Conservation (phyloP, 2,329 filamentous ascomycete species). For the Sporothrix curviconia region DNA sequence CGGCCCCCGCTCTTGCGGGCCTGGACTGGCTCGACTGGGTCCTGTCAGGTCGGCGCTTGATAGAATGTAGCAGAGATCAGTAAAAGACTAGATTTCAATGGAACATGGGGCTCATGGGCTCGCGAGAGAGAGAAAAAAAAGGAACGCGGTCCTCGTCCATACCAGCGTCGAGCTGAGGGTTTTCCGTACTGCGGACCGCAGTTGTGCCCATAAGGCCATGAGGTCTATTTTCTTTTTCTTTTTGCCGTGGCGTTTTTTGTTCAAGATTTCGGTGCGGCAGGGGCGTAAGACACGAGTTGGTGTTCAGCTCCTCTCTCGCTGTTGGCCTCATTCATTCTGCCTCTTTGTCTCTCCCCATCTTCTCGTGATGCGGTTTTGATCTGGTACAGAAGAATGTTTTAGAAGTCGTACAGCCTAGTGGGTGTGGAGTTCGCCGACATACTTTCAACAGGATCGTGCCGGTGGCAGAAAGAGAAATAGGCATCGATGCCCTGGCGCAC, state of each 20-base stretch:
- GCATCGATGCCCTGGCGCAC: too few species aligned
- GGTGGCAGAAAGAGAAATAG: neutral
- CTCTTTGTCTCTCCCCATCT: neutral
- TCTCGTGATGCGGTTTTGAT: neutral
- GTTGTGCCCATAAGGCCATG: too few species aligned
- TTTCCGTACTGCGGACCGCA: too few species aligned
- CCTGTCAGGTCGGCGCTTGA: neutral
- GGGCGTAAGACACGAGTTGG: neutral
- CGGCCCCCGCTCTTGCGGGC: neutral
- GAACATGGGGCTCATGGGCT: neutral
- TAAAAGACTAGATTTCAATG: constrained; percentile 1
- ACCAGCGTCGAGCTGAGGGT: neutral
- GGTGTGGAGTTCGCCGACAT: neutral
- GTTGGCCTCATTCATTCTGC: neutral
- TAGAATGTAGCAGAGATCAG: constrained; percentile 1
- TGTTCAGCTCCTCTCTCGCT: neutral
- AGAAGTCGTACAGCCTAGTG: constrained; percentile 3
- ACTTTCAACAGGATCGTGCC: neutral
- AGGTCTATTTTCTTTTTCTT: too few species aligned
- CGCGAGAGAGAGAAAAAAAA: too few species aligned
- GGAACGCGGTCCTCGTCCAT: neutral
- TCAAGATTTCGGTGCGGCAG: neutral
- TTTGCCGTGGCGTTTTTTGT: neutral
- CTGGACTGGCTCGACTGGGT: neutral
- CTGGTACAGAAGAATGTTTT: constrained; percentile 5